phyloP scores from a whole-genome alignment of 2,329 filamentous ascomycete species.

The Clonostachys rosea region DNA sequence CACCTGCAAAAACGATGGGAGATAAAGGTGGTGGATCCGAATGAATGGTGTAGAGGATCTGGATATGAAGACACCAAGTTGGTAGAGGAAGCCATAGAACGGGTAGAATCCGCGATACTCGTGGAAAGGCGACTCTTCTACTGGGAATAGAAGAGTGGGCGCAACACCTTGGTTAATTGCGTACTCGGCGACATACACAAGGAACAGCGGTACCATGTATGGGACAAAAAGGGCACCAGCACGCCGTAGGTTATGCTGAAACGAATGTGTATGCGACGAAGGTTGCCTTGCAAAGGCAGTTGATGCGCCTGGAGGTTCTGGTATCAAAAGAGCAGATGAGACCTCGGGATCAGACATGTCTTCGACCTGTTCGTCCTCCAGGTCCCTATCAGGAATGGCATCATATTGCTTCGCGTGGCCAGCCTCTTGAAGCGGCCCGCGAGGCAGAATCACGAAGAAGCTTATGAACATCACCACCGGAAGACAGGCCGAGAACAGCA shows the following conservation, averaged over 20 bases:
- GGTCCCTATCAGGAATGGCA: constrained; percentile 37
- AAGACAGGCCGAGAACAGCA: constrained; percentile 74
- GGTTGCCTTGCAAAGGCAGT: constrained; percentile 28
- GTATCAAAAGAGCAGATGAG: constrained; percentile 43
- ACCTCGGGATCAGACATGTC: constrained; percentile 25
- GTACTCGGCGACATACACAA: constrained; percentile 96
- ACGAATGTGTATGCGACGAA: constrained; percentile 19
- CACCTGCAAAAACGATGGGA: constrained; percentile 78
- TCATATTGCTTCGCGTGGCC: constrained; percentile 46
- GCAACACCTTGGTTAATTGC: constrained; percentile 95
- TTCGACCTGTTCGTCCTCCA: constrained; percentile 24
- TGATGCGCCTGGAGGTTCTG: constrained; percentile 31
- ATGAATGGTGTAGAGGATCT: constrained; percentile 86
- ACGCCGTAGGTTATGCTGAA: constrained; percentile 56
- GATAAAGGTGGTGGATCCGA: constrained; percentile 74
- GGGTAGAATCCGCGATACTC: constrained; percentile 89
- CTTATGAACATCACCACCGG: constrained; percentile 78
- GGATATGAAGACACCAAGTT: constrained; percentile 91
- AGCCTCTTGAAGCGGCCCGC: constrained; percentile 53
- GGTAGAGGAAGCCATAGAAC: constrained; percentile 91
- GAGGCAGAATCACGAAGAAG: constrained; percentile 80
- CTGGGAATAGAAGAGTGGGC: constrained; percentile 83
- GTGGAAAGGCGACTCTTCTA: constrained; percentile 69
- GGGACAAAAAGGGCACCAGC: constrained; percentile 67
- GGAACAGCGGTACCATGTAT: constrained; percentile 83